Evolutionary conservation across 768 basidiomycete species (phyloP), one percentile per base, ranked within the genome.

Genomic region (Xerocomellus dryophilus): DNA sequence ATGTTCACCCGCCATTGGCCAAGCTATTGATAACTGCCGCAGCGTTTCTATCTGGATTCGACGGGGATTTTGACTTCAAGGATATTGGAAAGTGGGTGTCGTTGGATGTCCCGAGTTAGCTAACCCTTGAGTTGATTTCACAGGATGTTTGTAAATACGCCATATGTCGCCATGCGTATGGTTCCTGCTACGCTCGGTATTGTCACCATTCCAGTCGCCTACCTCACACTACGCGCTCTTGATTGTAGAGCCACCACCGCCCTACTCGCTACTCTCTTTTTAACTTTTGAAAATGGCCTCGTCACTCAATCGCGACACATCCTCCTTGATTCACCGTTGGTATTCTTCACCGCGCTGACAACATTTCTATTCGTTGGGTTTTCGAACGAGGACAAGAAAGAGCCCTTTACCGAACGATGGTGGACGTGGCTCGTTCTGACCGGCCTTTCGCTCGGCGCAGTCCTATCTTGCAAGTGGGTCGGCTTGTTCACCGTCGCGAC

Each of bases 401-500:
- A 83, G 46, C 86, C 93, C 0, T 99, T 98, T 73, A 87, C 88
- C 2, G 75, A 82, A 10, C 72, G 76, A 3, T 98, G 97, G 97
- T 99, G 97, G 97, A 76, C 79, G 0, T 96, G 93, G 89, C 86
- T 98, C 31, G 72, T 80, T 12, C 78, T 98, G 38, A 89, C 91
- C 2, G 97, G 97, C 29, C 76, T 96, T 14, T 83, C 88, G 0
- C 85, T 99, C 23, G 97, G 97, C 35, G 94, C 95, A 5, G 93
- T 96, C 45, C 82, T 88, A 31, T 90, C 87, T 63, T 93, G 92
- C 77, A 99, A 98, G 71, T 98, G 96, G 97, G 96, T 98, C 39
- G 97, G 97, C 10, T 76, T 99, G 20, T 98, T 99, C 74, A 98
- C 95, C 14, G 93, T 98, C 62, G 94, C 97, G 9, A 97, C 95